Base-by-base conservation (phyloP, 2,329 filamentous ascomycete genomes). In the Neofusicoccum kwambonambiense region DNA sequence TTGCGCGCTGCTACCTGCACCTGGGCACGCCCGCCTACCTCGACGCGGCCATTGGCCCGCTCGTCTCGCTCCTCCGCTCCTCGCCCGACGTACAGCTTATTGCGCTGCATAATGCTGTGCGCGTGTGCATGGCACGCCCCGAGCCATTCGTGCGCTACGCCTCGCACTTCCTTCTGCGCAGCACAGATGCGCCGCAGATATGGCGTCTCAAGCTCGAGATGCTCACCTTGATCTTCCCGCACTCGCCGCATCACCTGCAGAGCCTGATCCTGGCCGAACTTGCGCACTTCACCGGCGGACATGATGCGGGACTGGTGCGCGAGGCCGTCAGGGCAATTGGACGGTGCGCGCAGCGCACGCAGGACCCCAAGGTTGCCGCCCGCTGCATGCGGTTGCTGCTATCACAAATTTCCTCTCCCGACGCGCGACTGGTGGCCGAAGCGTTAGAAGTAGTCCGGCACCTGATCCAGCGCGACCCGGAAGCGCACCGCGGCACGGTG, bases 361-460 rank as follows among this genome's bases (percentile, higher is more conserved):
- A 86, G 6, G 89, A 93, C 70, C 78, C 84, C 0, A 80, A 81
- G 15, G 91, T 91, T 9, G 90, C 92, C 0, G 84, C 88, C 0
- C 85, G 93, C 65, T 99, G 95, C 75, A 82, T 99, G 67, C 87
- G 88, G 31, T 83, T 99, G 7, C 83, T 99, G 0, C 82, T 99
- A 13, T 87, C 89, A 51, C 94, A 98, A 73, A 93, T 98, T 58
- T 92, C 92, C 12, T 95, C 91, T 72, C 82, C 93, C 11, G 93
- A 98, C 72, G 90, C 93, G 2, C 92, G 89, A 27, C 82, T 98
- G 22, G 94, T 96, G 0, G 94, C 93, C 0, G 95, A 98, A 75
- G 94, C 93, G 1, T 81, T 99, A 65, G 97, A 96, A 3, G 95
- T 98, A 2, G 95, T 99, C 67, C 88, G 95, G 2, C 94, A 98